These are phyloP conservation scores for Cyamopsis tetragonoloba DNA, from an alignment of 306 rosid species.

Conservation along the genomic window DNA sequence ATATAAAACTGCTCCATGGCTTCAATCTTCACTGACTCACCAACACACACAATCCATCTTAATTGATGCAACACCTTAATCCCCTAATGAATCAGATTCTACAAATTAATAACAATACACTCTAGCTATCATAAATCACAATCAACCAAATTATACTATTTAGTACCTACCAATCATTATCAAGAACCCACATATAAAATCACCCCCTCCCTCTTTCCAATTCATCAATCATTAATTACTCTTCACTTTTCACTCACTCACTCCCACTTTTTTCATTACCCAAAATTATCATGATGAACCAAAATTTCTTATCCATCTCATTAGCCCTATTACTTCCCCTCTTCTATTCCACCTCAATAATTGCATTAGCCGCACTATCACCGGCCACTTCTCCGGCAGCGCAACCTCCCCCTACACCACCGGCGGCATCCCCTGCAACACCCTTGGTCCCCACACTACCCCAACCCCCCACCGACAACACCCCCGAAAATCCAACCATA, in stretches of 20 bases:
- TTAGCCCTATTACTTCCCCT: slow-evolving; percentile 17
- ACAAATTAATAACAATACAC: not conserved
- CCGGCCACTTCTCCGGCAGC: slow-evolving; percentile 44
- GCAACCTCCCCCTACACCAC: slow-evolving; percentile 14
- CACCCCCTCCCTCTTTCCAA: slow-evolving; percentile 9
- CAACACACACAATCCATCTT: slow-evolving; percentile 27
- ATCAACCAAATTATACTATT: slow-evolving; percentile 25
- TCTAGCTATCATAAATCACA: slow-evolving; percentile 24
- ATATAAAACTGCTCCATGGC: slow-evolving; percentile 16
- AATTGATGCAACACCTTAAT: slow-evolving; percentile 34
- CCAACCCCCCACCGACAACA: slow-evolving; percentile 3
- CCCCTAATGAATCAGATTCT: not conserved
- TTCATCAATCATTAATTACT: slow-evolving; percentile 3
- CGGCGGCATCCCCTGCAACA: slow-evolving; percentile 19
- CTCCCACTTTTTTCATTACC: not conserved
- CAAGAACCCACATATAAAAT: slow-evolving; percentile 19
- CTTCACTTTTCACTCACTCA: not conserved
- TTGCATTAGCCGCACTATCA: slow-evolving; percentile 27
- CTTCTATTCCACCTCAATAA: slow-evolving; percentile 7
- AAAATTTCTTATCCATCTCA: slow-evolving; percentile 18
- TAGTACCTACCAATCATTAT: slow-evolving; percentile 22
- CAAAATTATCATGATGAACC: slow-evolving; percentile 17
- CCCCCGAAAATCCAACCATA: not conserved
- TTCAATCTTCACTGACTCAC: slow-evolving; percentile 25
- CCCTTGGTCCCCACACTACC: slow-evolving; percentile 22